A percentile compares a stretch with the other conserved stretches of the same genome.
phyloP scores from a whole-genome alignment of 2,329 filamentous ascomycete species.

The Bertia moriformis region DNA sequence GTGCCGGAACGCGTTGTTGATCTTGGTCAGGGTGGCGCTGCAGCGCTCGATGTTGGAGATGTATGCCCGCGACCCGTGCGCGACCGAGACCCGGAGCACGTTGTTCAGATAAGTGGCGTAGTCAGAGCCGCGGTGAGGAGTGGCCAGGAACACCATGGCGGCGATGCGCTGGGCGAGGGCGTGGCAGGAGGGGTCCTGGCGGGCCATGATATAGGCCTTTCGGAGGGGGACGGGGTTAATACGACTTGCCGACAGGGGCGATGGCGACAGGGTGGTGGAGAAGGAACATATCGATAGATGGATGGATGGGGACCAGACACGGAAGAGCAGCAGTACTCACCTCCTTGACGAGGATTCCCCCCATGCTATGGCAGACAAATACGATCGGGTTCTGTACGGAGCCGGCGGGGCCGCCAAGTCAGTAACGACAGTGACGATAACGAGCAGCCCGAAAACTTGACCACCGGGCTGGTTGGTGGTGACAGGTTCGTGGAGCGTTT shows the following conservation, averaged over 20 bases:
- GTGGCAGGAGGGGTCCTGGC: constrained; percentile 13
- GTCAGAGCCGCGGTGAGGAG: constrained; percentile 23
- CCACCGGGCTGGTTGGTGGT: constrained; percentile 30
- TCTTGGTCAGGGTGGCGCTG: constrained; percentile 16
- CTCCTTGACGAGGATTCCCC: too few relatives aligned
- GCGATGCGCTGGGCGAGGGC: constrained; percentile 12
- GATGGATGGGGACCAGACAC: too few relatives aligned
- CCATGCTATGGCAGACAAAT: too few relatives aligned
- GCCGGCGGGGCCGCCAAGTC: background rate
- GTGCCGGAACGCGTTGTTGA: constrained; percentile 29
- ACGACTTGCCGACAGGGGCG: constrained; percentile 7
- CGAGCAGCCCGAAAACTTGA: constrained; percentile 12
- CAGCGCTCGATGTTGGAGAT: constrained; percentile 20
- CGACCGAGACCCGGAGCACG: constrained; percentile 14
- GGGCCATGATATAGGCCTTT: constrained; percentile 18
- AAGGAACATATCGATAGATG: too few relatives aligned
- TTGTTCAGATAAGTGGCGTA: constrained; percentile 17
- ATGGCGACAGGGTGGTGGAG: constrained; percentile 3
- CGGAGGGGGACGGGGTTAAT: constrained; percentile 15
- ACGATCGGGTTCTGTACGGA: too few relatives aligned
- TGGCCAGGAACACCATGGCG: constrained; percentile 22
- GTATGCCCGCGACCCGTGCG: constrained; percentile 17
- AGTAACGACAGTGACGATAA: background rate
- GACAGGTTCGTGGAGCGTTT: constrained; percentile 22
- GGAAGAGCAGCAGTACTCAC: background rate